Conservation (phyloP, 305 asterid species). For the Fraxinus floribunda region DNA sequence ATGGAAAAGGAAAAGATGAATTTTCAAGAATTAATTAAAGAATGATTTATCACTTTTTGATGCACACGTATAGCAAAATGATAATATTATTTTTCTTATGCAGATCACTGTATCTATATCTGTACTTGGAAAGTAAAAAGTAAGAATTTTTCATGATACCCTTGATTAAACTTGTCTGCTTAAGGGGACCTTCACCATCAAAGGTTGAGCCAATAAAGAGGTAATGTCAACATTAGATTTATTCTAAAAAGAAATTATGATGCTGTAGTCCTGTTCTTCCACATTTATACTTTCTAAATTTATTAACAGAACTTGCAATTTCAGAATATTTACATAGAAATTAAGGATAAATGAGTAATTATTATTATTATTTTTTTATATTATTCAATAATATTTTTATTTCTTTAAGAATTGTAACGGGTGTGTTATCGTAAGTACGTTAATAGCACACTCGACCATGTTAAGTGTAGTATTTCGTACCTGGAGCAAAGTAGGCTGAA, state of each 20-base stretch:
- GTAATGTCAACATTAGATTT: not conserved
- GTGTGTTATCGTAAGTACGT: not conserved
- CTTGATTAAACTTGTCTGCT: slow-evolving; percentile 17
- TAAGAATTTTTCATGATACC: slow-evolving; percentile 12
- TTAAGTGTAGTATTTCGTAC: slow-evolving; percentile 32
- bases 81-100: not conserved
- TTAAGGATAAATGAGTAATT: not conserved
- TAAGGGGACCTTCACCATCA: slow-evolving; percentile 4
- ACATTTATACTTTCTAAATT: not conserved
- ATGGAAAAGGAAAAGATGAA: slow-evolving; percentile 10
- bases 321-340: not conserved
- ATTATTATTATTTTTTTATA: too few species aligned
- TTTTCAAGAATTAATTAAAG: not conserved
- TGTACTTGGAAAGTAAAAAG: slow-evolving; percentile 18
- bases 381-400: not conserved
- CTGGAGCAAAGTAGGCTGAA: slow-evolving; percentile 55
- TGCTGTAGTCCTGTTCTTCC: slow-evolving; percentile 9
- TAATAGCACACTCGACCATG: not conserved
- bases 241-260: not conserved
- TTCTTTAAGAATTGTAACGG: not conserved
- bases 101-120: not conserved
- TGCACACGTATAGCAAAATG: slow-evolving; percentile 11
- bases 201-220: slow-evolving; percentile 1
- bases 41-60: slow-evolving; percentile 24
- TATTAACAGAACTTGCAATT: not conserved